A percentile compares a stretch with the other conserved stretches of the same genome.
phyloP scores from a whole-genome alignment of 1,284 basidiomycete genomes.

The Cystobasidium sp. region DNA sequence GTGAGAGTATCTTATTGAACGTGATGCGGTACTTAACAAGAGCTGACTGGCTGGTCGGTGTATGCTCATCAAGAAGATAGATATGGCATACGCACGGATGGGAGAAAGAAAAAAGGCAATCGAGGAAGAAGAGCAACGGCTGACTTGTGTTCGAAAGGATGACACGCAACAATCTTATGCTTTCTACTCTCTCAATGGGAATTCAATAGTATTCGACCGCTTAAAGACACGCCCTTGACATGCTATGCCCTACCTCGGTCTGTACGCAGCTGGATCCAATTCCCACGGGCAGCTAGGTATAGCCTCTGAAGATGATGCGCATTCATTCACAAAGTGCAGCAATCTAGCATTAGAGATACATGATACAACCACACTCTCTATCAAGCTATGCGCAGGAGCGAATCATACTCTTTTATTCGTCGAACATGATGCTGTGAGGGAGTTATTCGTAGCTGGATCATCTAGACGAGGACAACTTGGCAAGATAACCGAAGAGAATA shows the following conservation, averaged over 20 bases:
- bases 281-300: slow-evolving; percentile 74
- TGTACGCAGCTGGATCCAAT: slow-evolving; percentile 74
- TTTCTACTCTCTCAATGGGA: neutral
- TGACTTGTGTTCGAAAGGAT: neutral
- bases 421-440: slow-evolving; percentile 46
- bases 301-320: slow-evolving; percentile 65
- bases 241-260: slow-evolving; percentile 23
- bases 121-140: neutral
- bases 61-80: neutral
- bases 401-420: slow-evolving; percentile 70
- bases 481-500: neutral
- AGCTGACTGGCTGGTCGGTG: neutral
- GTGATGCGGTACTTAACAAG: neutral
- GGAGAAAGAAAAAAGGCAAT: slow-evolving; percentile 14
- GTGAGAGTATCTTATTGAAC: neutral
- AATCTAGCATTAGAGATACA: neutral
- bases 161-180: neutral
- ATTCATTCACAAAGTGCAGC: slow-evolving; percentile 62
- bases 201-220: neutral
- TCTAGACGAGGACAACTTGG: slow-evolving; percentile 44
- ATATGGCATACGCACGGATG: neutral
- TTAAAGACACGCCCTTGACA: neutral
- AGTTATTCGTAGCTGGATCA: slow-evolving; percentile 43
- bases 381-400: slow-evolving; percentile 65
- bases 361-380: slow-evolving; percentile 51